Evolutionary conservation across 352 stramenopile genomes (phyloP), one percentile per base, ranked within the genome.

Genomic region (Phytophthora pistaciae): DNA sequence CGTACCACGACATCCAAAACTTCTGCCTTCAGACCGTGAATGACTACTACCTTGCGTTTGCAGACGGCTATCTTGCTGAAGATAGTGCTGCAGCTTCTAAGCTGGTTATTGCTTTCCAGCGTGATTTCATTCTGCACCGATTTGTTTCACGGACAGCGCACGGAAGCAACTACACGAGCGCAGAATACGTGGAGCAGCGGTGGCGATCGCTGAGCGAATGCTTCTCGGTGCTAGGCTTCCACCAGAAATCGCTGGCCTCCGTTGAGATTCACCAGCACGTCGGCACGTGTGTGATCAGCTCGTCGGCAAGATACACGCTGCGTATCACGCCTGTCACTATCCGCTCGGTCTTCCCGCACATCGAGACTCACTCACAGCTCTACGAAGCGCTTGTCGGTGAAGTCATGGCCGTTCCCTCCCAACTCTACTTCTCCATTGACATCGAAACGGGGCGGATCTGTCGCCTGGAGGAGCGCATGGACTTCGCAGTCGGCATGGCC

Each of bases 401-500:
- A 10, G 20, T 56, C 16, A 5, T 65, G 33, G 14, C 44, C 2
- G 64, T 65, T 38, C 29, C 44, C n/a, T 60, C 64, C 4, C 55
- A 65, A 4, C 16, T 70, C 8, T 38, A 33, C 23, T 70, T 70
- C 49, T 55, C 25, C 8, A 29, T 70, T 21, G 36, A 52, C 8
- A 49, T 8, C 7, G n/a, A 40, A n/a, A 42, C 31, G 20, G 64
- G 33, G 1, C 55, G 31, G 1, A 56, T 70, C n/a, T 65, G 16
- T 10, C 36, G 48, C 10, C 25, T 70, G 21, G 56, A 56, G 10
- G 64, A 70, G 48, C 64, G 36, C 13, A 61, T 70, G 56, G 56
- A 50, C 25, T 33, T 70, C 11, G 48, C 5, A 2, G 36, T 20
- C 10, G 64, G 55, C 3, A 10, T 70, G 29, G 36, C 46, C 2